These are phyloP conservation scores for Euphorbia corollata DNA, from an alignment of 441 rosid species.

Conservation along the genomic window DNA sequence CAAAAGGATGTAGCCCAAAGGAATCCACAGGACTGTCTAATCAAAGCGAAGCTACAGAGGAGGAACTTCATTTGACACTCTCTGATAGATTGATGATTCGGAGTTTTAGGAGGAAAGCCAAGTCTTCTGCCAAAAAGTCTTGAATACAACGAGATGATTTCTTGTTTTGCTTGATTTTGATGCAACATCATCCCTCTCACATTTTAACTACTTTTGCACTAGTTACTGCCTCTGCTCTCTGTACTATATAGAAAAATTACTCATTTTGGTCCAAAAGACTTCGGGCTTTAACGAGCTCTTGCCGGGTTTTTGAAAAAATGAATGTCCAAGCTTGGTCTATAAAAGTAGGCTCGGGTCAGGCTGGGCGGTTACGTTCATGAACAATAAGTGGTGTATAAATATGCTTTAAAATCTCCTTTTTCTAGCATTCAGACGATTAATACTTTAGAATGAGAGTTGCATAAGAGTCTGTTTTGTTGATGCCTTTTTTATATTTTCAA, in stretches of 20 bases:
- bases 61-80: slow-evolving; percentile 77
- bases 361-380: too few relatives aligned
- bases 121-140: slow-evolving; percentile 31
- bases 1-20: slow-evolving; percentile 27
- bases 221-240: too few relatives aligned
- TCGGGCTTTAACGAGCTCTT: too few relatives aligned
- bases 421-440: neutral
- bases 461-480: too few relatives aligned
- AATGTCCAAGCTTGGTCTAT: too few relatives aligned
- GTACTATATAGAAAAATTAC: too few relatives aligned
- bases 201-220: neutral
- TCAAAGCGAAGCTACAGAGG: slow-evolving; percentile 40
- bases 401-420: neutral
- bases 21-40: slow-evolving; percentile 38
- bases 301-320: too few relatives aligned
- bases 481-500: too few relatives aligned
- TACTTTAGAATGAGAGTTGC: too few relatives aligned
- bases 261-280: too few relatives aligned
- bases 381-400: neutral
- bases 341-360: too few relatives aligned
- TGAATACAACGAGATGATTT: slow-evolving; percentile 11
- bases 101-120: slow-evolving; percentile 56
- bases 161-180: neutral
- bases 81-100: slow-evolving; percentile 39
- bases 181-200: neutral